Base-by-base conservation (phyloP, 305 asterid genomes). In the Plantago rigida region DNA sequence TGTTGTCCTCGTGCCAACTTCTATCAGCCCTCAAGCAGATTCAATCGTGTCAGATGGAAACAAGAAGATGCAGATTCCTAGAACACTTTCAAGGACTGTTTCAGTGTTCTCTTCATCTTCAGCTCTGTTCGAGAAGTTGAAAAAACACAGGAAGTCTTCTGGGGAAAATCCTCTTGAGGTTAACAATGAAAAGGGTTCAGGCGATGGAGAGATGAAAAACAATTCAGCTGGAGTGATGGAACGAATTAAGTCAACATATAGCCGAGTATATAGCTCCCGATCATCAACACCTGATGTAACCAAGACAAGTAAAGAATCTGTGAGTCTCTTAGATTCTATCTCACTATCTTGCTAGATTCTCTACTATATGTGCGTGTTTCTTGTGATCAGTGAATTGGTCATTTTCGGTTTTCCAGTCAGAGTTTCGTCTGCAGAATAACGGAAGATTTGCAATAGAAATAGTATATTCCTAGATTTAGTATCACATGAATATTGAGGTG, bases 101-200 rank as follows among this genome's bases (percentile, higher is more conserved):
- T 93, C 99, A 15, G 96, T 85, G 70, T 89, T 93, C 71, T 89
- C 99, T 60, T 87, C 99, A 63, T 93, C 99, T 63, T 90, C 97
- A 60, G 99, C 96, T 13, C 84, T 93, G 70, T 93, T 93, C 61
- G 90, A 76, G 69, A 89, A 87, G 83, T 75, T 93, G 79, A 82
- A 69, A 65, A 83, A 75, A 63, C 91, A 80, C 68, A 79, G 68
- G 31, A 29, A 63, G 59, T 50, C 76, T 75, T 61, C 78, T 12
- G 71, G 63, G 63, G 86, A 78, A 67, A 84, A 60, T 63, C 48
- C 51, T 51, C 15, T 52, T 34, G 87, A 75, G 51, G 63, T 61
- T 50, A 72, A 50, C 62, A 75, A 65, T 9, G 69, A 68, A 56
- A 81, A 69, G 45, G 50, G 17, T 47, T 55, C 60, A 5, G 79